phyloP scores from a whole-genome alignment of 2,329 filamentous ascomycete species.

The Pseudogymnoascus destructans region DNA sequence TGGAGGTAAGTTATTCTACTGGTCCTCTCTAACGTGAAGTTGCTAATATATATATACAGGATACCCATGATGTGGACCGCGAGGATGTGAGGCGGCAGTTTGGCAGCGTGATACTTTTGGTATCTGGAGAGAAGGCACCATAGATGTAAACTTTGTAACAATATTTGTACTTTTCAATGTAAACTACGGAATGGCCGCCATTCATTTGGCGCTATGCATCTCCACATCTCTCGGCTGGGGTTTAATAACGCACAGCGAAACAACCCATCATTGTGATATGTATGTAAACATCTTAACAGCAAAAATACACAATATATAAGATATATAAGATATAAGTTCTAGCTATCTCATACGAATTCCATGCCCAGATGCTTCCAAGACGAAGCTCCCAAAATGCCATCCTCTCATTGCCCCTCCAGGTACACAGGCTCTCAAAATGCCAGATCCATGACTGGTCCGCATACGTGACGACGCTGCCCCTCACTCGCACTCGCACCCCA shows the following conservation, averaged over 20 bases:
- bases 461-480: not conserved
- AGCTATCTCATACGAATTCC: not conserved
- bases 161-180: slow-evolving; percentile 6
- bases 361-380: not conserved
- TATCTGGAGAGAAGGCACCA: slow-evolving; percentile 39
- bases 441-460: not conserved
- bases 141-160: not conserved
- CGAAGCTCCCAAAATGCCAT: not conserved
- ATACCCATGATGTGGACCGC: slow-evolving; percentile 91
- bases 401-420: not conserved
- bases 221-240: not conserved
- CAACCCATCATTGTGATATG: not conserved
- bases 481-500: not conserved
- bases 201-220: slow-evolving; percentile 2
- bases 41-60: slow-evolving; percentile 26
- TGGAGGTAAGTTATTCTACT: slow-evolving; percentile 40
- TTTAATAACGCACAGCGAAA: not conserved
- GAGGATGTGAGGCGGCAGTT: slow-evolving; percentile 81
- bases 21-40: not conserved
- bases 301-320: not conserved
- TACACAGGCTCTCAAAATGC: not conserved
- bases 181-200: not conserved
- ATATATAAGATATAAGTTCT: not conserved
- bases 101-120: slow-evolving; percentile 72
- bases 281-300: not conserved